These are phyloP conservation scores for Lecanicillium sp. DNA, from an alignment of 2,329 filamentous ascomycete genomes.

Conservation along the genomic window DNA sequence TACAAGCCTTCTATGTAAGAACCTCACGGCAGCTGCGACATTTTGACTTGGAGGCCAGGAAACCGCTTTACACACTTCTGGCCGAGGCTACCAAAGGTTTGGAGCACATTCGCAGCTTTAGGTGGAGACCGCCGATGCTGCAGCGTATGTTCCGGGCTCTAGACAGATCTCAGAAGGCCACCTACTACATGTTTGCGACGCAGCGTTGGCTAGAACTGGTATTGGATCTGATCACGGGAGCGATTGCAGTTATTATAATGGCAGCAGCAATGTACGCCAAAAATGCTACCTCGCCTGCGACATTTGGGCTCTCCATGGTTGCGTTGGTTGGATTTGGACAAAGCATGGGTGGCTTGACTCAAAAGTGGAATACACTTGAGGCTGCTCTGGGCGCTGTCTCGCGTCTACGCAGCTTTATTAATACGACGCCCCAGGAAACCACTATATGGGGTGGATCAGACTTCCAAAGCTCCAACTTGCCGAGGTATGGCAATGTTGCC, in stretches of 20 bases:
- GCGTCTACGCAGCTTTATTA: too few species aligned
- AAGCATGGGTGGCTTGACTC: too few species aligned
- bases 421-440: too few species aligned
- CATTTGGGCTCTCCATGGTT: neutral
- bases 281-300: neutral
- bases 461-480: too few species aligned
- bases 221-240: neutral
- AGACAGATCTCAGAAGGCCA: neutral
- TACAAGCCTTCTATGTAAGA: neutral
- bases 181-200: neutral
- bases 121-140: neutral
- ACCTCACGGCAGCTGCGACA: conserved; percentile 2
- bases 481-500: too few species aligned
- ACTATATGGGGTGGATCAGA: too few species aligned
- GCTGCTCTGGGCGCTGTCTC: too few species aligned
- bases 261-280: neutral
- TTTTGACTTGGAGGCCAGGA: neutral
- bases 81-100: conserved; percentile 1
- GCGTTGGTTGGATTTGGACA: too few species aligned
- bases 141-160: neutral
- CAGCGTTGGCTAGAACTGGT: conserved; percentile 1
- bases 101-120: neutral
- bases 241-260: neutral
- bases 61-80: neutral
- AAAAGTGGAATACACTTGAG: too few species aligned